These are phyloP conservation scores for Ophiosphaerella narmari DNA, from an alignment of 2,329 filamentous ascomycete species.

Conservation along the genomic window DNA sequence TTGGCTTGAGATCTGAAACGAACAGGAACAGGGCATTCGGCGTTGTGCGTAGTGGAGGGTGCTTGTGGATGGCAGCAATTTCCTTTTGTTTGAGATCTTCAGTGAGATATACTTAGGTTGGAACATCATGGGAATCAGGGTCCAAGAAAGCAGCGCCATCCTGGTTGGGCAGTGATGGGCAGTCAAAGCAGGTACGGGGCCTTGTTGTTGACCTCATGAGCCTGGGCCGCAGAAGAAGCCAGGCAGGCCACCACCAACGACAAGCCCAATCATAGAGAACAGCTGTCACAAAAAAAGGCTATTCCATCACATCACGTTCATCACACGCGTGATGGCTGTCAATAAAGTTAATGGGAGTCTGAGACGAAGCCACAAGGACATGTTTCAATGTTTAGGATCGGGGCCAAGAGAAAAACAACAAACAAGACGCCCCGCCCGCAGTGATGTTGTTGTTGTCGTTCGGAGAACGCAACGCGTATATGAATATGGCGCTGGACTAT, in stretches of 20 bases:
- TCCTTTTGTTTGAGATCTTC: neutral
- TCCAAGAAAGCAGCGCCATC: neutral
- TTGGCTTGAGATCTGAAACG: conserved; percentile 2
- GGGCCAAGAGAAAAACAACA: conserved; percentile 1
- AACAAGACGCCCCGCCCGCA: neutral
- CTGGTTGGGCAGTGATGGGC: neutral
- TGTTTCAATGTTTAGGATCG: neutral
- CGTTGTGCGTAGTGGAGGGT: neutral
- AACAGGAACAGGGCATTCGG: neutral
- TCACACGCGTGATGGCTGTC: conserved; percentile 1
- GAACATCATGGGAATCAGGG: neutral
- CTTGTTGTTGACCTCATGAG: neutral
- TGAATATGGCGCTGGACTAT: conserved; percentile 3
- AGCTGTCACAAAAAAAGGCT: neutral
- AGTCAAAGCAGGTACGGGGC: conserved; percentile 1
- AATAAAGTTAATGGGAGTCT: neutral
- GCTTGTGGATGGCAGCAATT: neutral
- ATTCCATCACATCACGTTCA: neutral
- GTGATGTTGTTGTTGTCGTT: neutral
- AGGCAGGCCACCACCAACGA: neutral
- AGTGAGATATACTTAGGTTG: neutral
- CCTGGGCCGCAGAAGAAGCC: neutral
- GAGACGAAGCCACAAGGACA: neutral
- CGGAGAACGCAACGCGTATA: neutral
- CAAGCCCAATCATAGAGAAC: neutral